phyloP scores from a whole-genome alignment of 1,139 yeast genomes.

The Nakaseomyces nivariensis region DNA sequence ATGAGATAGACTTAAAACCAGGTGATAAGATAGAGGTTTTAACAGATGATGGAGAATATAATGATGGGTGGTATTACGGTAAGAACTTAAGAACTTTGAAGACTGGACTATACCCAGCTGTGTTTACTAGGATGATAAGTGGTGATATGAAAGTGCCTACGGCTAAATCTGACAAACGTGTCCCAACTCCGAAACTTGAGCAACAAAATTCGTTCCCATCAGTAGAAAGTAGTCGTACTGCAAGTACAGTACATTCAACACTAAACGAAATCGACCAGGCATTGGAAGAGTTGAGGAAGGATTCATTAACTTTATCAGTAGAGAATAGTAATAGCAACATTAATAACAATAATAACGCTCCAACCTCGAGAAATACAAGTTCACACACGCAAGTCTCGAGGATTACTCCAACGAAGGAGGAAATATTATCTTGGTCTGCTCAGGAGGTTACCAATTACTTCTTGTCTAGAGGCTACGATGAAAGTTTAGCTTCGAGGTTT shows the following conservation, averaged over 20 bases:
- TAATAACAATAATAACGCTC: not conserved
- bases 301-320: constrained; percentile 10
- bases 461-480: constrained; percentile 61
- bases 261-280: constrained; percentile 81
- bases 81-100: constrained; percentile 58
- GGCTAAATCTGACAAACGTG: constrained; percentile 22
- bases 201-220: not conserved
- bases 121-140: constrained; percentile 47
- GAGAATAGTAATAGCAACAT: not conserved
- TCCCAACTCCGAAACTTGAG: constrained; percentile 9
- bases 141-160: not conserved
- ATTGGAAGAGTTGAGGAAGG: constrained; percentile 54
- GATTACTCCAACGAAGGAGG: constrained; percentile 28
- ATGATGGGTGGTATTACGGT: constrained; percentile 98
- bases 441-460: constrained; percentile 75
- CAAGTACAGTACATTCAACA: constrained; percentile 43
- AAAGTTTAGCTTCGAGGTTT: constrained; percentile 62
- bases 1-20: constrained; percentile 67
- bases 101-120: constrained; percentile 84
- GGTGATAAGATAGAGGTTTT: constrained; percentile 87
- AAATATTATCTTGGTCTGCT: constrained; percentile 64
- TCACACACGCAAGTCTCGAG: not conserved
- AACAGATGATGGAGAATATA: constrained; percentile 85
- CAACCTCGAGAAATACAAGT: not conserved
- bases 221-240: not conserved